phyloP scores from a whole-genome alignment of 176 grass and related monocot genomes.

The Pontederia crassipes region DNA sequence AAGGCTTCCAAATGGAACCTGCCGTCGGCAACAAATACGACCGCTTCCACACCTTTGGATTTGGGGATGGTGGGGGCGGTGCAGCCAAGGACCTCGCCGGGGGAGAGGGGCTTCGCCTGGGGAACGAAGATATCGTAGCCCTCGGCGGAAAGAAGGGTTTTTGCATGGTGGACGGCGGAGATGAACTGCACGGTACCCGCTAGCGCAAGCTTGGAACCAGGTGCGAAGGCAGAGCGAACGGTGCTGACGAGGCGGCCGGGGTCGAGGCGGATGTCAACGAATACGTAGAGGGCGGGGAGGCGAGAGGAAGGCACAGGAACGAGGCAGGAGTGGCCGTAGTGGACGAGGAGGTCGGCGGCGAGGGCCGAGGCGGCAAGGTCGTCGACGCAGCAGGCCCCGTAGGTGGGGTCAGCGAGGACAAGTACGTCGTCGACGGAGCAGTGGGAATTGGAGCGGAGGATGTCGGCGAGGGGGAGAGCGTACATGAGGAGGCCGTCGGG shows the following conservation, averaged over 20 bases:
- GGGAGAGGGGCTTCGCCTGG: slow-evolving; percentile 70
- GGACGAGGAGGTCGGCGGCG: slow-evolving; percentile 61
- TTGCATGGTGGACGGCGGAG: slow-evolving; percentile 62
- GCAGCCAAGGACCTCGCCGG: slow-evolving; percentile 84
- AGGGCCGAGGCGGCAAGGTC: slow-evolving; percentile 55
- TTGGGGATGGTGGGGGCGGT: slow-evolving; percentile 56
- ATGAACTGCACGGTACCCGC: slow-evolving; percentile 89
- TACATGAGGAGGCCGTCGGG: slow-evolving; percentile 93
- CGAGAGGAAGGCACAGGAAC: slow-evolving; percentile 70
- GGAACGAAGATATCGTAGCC: slow-evolving; percentile 67
- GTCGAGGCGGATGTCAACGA: slow-evolving; percentile 82
- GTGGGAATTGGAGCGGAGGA: slow-evolving; percentile 30
- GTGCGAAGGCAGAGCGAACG: slow-evolving; percentile 42
- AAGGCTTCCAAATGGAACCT: slow-evolving; percentile 92
- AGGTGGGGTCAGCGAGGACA: slow-evolving; percentile 86
- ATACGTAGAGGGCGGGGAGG: slow-evolving; percentile 90
- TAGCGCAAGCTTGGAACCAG: slow-evolving; percentile 51
- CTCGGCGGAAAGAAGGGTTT: slow-evolving; percentile 39
- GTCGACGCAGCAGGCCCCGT: slow-evolving; percentile 77
- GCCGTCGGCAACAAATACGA: slow-evolving; percentile 71
- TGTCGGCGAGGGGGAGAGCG: slow-evolving; percentile 70
- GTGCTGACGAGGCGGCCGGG: slow-evolving; percentile 46
- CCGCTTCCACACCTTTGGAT: slow-evolving; percentile 38
- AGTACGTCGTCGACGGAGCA: slow-evolving; percentile 42
- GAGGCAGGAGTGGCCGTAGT: slow-evolving; percentile 96